Evolutionary conservation across 2,329 filamentous ascomycete species (phyloP), one percentile per base, ranked within the genome.

Genomic region (Trichoderma polysporum): DNA sequence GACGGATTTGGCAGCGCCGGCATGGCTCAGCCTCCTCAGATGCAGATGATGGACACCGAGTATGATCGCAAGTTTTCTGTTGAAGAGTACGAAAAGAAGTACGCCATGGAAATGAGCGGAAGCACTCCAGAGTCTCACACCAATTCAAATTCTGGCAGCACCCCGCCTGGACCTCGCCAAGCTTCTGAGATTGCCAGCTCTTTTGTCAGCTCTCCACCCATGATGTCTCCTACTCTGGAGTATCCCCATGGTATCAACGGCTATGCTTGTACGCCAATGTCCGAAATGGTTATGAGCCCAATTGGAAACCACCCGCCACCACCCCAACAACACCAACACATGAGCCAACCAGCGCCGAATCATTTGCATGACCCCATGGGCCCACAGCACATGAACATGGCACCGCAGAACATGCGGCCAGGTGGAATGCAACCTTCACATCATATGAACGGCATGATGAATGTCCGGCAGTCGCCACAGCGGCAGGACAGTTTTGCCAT

Each of bases 1-100:
- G 88, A 90, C 70, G 88, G 87, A 4, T 90, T 89, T 64, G 88
- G 87, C 58, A 88, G 83, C 67, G 85, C 83, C 4, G 86, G 86
- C 27, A 88, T 90, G 81, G 86, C 82, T 2, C 84, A 86, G 68
- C 81, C 84, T 13, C 69, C 74, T 1, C 78, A 77, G 69, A 77
- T 80, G 73, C 76, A 76, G 53, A 79, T 83, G 71, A 79, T 83
- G 56, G 82, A 85, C 25, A 74, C 75, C 65, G 84, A 86, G 29
- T 83, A 81, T 47, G 82, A 81, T 39, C 79, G 77, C 70, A 83
- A 83, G 69, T 82, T 78, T 49, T 71, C 80, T 1, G 76, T 83
- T 17, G 77, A 83, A 57, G 78, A 80, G 17, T 81, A 80, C 66
- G 78, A 82, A 3, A 76, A 77, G 70, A 78, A 79, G 68, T 80